Conservation (phyloP, 352 stramenopile genomes). For the Phytopythium montanum region DNA sequence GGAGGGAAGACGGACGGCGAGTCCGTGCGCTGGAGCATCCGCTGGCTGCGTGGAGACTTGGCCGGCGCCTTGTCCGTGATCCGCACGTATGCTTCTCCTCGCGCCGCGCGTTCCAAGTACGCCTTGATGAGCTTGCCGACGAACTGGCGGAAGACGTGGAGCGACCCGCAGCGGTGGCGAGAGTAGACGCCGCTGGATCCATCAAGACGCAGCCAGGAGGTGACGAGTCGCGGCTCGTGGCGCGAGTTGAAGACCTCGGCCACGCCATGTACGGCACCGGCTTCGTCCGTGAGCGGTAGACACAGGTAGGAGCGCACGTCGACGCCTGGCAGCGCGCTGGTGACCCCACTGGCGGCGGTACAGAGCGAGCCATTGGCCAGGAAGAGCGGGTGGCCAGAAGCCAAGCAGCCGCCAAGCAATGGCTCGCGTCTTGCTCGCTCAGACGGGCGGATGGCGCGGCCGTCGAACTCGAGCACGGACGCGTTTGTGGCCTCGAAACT, state of each 20-base stretch:
- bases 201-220: conserved; percentile 31
- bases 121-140: conserved; percentile 53
- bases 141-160: conserved; percentile 60
- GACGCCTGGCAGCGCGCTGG: conserved; percentile 26
- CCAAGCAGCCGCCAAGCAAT: conserved; percentile 19
- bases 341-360: conserved; percentile 13
- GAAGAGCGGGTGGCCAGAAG: conserved; percentile 35
- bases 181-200: conserved; percentile 12
- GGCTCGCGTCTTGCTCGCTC: conserved; percentile 22
- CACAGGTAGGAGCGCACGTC: conserved; percentile 69
- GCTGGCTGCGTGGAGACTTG: conserved; percentile 9
- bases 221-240: conserved; percentile 34
- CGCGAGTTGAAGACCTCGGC: conserved; percentile 72
- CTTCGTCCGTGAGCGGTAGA: conserved; percentile 57
- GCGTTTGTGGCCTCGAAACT: conserved; percentile 47
- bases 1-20: background rate
- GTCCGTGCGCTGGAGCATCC: conserved; percentile 7
- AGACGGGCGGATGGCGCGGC: conserved; percentile 40
- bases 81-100: conserved; percentile 22
- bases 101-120: conserved; percentile 17
- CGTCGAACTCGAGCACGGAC: conserved; percentile 57
- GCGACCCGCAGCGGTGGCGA: conserved; percentile 22
- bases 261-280: conserved; percentile 44
- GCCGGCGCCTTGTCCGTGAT: conserved; percentile 6
- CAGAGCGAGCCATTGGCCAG: conserved; percentile 21